Percentiles rank a stretch among this genome's conserved stretches.
Conservation (phyloP, 495 filamentous ascomycete genomes). For the Penicillium atrosanguineum region DNA sequence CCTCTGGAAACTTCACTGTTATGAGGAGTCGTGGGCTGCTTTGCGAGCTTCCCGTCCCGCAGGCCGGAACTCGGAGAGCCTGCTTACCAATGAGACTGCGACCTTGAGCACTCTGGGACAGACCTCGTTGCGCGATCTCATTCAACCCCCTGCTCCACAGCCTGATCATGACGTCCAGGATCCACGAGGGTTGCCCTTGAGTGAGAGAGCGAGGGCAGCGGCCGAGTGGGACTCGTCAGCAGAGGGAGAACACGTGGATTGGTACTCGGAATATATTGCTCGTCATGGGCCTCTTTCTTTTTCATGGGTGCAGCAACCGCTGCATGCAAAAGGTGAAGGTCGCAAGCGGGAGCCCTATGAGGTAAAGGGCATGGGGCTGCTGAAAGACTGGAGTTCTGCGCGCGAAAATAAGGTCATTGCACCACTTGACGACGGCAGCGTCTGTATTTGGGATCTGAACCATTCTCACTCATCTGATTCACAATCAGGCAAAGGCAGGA, state of each 20-base stretch:
- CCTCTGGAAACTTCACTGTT: constrained; percentile 73
- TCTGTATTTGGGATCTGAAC: constrained; percentile 83
- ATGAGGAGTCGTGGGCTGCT: constrained; percentile 59
- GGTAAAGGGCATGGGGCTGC: constrained; percentile 62
- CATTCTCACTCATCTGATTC: constrained; percentile 47
- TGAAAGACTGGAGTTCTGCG: constrained; percentile 48
- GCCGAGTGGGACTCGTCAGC: constrained; percentile 82
- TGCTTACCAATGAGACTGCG: constrained; percentile 25
- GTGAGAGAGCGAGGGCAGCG: constrained; percentile 51
- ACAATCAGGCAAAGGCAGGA: constrained; percentile 53
- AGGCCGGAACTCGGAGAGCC: constrained; percentile 27
- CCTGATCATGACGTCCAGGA: constrained; percentile 8
- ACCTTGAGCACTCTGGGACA: constrained; percentile 36
- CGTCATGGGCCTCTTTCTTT: constrained; percentile 70
- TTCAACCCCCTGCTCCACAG: constrained; percentile 29
- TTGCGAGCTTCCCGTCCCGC: constrained; percentile 38
- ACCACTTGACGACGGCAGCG: constrained; percentile 79
- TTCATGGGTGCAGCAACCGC: constrained; percentile 70
- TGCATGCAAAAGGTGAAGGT: constrained; percentile 25
- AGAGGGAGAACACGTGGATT: constrained; percentile 60
- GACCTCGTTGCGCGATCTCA: constrained; percentile 35
- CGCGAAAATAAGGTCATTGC: constrained; percentile 62
- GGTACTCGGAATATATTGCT: constrained; percentile 88
- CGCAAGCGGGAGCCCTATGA: constrained; percentile 48
- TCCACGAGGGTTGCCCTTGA: constrained; percentile 24